Conservation (phyloP, 176 grass and related monocot species). For the Stipa capillata region DNA sequence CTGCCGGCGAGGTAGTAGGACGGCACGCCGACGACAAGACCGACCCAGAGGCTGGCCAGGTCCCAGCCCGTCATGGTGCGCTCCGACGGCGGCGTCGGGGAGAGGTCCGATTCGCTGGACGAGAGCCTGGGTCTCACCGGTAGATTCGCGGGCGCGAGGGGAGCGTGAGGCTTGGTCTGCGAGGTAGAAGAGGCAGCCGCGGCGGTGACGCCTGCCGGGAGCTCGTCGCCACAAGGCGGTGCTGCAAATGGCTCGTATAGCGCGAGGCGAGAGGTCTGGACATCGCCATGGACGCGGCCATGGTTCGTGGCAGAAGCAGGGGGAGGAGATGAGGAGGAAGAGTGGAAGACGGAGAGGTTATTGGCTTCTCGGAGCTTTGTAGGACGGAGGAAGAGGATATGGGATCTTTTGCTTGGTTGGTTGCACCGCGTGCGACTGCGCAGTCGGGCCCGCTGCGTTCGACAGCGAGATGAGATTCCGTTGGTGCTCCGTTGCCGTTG, state of each 20-base stretch:
- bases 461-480: background rate
- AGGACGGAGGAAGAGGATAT: conserved; percentile 5
- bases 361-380: background rate
- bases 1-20: conserved; percentile 80
- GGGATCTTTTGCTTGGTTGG: conserved; percentile 11
- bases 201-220: background rate
- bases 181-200: conserved; percentile 22
- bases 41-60: conserved; percentile 71
- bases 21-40: conserved; percentile 74
- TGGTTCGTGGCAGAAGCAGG: background rate
- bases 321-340: background rate
- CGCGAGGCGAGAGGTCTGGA: background rate
- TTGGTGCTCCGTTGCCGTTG: background rate
- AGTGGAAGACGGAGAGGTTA: background rate
- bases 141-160: background rate
- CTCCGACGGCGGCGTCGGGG: conserved; percentile 32
- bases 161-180: background rate
- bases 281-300: conserved; percentile 16
- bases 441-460: background rate
- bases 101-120: conserved; percentile 33
- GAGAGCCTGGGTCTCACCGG: conserved; percentile 13
- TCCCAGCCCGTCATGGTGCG: conserved; percentile 70
- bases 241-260: background rate
- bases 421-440: background rate
- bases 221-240: background rate